Conservation (phyloP, 2,329 filamentous ascomycete species). For the Curvularia spicifera region DNA sequence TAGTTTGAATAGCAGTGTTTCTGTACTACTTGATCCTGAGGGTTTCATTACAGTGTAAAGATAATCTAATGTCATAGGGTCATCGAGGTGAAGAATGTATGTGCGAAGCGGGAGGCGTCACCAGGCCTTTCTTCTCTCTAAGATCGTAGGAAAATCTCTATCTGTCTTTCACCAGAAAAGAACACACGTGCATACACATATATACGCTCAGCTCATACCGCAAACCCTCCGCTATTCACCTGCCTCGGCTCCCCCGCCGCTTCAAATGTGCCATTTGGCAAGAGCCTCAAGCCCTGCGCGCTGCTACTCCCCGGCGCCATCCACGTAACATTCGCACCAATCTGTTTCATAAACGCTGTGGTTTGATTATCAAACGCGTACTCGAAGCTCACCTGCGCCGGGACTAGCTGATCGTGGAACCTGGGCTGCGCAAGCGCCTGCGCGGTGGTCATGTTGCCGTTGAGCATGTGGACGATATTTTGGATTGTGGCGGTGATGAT, state of each 20-base stretch:
- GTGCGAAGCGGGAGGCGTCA: not conserved
- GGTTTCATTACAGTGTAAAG: not conserved
- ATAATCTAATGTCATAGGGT: not conserved
- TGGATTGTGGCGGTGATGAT: slow-evolving; percentile 84
- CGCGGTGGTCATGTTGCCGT: slow-evolving; percentile 65
- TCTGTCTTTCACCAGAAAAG: not conserved
- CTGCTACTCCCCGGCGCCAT: slow-evolving; percentile 68
- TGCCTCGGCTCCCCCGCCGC: slow-evolving; percentile 79
- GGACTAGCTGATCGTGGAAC: slow-evolving; percentile 82
- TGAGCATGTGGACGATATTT: slow-evolving; percentile 74
- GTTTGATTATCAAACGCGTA: slow-evolving; percentile 70
- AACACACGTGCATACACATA: not conserved
- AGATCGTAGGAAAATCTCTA: too few species aligned
- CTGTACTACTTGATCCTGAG: not conserved
- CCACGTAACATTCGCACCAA: slow-evolving; percentile 76
- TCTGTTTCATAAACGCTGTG: slow-evolving; percentile 65
- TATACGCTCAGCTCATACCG: slow-evolving; percentile 46
- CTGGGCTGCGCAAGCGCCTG: slow-evolving; percentile 71
- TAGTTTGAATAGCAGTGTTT: not conserved
- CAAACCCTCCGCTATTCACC: slow-evolving; percentile 70
- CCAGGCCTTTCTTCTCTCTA: too few species aligned
- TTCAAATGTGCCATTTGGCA: slow-evolving; percentile 73
- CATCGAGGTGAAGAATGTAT: not conserved
- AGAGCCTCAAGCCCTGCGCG: slow-evolving; percentile 71
- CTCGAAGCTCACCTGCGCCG: slow-evolving; percentile 72